These are phyloP conservation scores for Dysphania ambrosioides DNA, from an alignment of 148 eudicot species.

Conservation along the genomic window DNA sequence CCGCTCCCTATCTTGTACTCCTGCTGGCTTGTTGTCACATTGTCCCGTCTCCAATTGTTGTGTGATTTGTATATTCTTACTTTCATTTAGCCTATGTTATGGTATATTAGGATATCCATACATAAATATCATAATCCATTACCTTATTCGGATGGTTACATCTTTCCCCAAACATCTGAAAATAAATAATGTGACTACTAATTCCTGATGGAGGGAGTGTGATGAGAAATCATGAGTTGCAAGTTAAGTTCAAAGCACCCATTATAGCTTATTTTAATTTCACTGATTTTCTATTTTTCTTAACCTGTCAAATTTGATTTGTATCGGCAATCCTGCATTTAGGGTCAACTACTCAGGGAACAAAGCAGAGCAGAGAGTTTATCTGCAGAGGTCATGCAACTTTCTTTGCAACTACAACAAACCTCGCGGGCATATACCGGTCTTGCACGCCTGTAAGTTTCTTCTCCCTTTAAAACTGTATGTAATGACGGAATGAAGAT, in stretches of 20 bases:
- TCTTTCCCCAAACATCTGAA: background rate
- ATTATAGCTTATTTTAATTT: background rate
- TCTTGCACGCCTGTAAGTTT: conserved; percentile 80
- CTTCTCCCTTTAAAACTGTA: background rate
- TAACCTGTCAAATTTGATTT: background rate
- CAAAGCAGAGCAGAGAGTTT: conserved; percentile 86
- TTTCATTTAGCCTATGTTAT: too few relatives aligned
- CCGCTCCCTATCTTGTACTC: background rate
- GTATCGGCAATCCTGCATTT: background rate
- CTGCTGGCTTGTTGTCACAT: background rate
- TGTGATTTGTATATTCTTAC: background rate
- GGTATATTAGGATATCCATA: background rate
- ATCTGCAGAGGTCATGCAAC: conserved; percentile 85
- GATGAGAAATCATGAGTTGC: background rate
- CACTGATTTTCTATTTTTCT: background rate
- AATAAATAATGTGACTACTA: background rate
- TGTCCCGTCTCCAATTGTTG: background rate
- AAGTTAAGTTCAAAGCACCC: background rate
- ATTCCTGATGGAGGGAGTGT: background rate
- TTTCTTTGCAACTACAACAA: conserved; percentile 82
- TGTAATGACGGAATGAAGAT: background rate
- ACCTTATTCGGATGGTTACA: background rate
- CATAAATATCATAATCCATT: background rate
- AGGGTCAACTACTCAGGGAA: conserved; percentile 75
- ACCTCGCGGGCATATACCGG: conserved; percentile 72